Conservation (phyloP, 2,329 filamentous ascomycete genomes). For the Pseudogymnoascus pannorum region DNA sequence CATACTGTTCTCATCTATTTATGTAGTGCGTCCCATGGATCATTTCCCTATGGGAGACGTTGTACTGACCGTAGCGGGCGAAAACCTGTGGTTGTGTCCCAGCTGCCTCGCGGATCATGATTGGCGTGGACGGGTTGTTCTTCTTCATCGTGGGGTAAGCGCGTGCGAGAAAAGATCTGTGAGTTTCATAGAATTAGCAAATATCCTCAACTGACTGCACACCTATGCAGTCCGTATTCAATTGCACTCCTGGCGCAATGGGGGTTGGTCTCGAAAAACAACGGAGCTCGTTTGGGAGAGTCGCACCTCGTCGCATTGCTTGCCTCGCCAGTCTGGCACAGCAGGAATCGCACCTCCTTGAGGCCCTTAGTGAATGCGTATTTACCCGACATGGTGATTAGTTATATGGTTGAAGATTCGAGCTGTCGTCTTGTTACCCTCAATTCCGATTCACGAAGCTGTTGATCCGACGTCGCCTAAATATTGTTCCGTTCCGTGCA, state of each 20-base stretch:
- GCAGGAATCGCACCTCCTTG: constrained; percentile 94
- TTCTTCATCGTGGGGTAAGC: constrained; percentile 99
- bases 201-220: not conserved
- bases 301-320: constrained; percentile 81
- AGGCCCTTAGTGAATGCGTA: constrained; percentile 84
- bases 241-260: not conserved
- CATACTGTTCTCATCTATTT: constrained; percentile 13
- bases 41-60: not conserved
- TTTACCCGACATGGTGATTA: constrained; percentile 70
- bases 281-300: not conserved
- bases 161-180: constrained; percentile 79
- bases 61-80: constrained; percentile 73
- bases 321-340: constrained; percentile 89
- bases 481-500: not conserved
- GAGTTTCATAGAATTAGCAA: not conserved
- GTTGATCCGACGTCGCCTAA: not conserved
- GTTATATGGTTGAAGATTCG: constrained; percentile 9
- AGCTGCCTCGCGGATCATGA: constrained; percentile 86
- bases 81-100: constrained; percentile 81
- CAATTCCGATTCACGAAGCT: constrained; percentile 7
- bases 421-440: not conserved
- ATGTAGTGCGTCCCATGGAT: not conserved
- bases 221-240: not conserved
- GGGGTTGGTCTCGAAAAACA: not conserved
- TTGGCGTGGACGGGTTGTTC: constrained; percentile 89